These are phyloP conservation scores for Penium margaritaceum DNA, from an alignment of 139 green algal genomes.

Conservation along the genomic window DNA sequence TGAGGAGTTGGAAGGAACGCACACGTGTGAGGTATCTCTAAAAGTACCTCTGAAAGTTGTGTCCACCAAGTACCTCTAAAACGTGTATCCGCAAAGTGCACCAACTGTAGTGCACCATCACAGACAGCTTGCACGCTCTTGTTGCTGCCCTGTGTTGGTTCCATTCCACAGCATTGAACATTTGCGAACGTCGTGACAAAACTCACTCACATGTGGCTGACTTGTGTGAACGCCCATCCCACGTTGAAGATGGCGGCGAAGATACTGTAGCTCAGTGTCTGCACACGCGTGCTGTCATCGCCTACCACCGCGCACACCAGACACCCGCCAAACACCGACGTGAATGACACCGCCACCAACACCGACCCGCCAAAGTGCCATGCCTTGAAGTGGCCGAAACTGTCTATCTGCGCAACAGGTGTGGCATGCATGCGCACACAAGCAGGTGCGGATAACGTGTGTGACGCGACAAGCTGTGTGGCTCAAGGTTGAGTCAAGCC, in stretches of 20 bases:
- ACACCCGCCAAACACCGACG: conserved; percentile 34
- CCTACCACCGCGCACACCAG: conserved; percentile 11
- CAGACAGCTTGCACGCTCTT: too few relatives aligned
- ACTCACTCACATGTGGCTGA: conserved; percentile 27
- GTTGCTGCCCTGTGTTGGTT: too few relatives aligned
- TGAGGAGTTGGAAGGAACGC: too few relatives aligned
- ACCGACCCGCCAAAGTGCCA: conserved; percentile 30
- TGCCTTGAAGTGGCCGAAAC: conserved; percentile 37
- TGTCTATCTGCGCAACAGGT: conserved; percentile 38
- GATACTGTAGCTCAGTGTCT: conserved; percentile 34
- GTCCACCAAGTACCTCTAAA: too few relatives aligned
- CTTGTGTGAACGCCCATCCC: conserved; percentile 28
- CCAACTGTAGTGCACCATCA: too few relatives aligned
- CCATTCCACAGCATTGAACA: too few relatives aligned
- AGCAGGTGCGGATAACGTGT: not conserved
- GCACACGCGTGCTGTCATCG: not conserved
- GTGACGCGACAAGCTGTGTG: too few relatives aligned
- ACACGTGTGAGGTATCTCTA: too few relatives aligned
- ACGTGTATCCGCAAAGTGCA: too few relatives aligned
- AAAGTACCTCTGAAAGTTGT: too few relatives aligned
- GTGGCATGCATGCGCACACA: not conserved
- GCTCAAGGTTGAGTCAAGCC: too few relatives aligned
- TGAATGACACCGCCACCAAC: conserved; percentile 29
- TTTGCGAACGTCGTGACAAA: too few relatives aligned
- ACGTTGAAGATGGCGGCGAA: conserved; percentile 37